These are phyloP conservation scores for Vachellia pachyceras DNA, from an alignment of 306 rosid genomes.

Conservation along the genomic window DNA sequence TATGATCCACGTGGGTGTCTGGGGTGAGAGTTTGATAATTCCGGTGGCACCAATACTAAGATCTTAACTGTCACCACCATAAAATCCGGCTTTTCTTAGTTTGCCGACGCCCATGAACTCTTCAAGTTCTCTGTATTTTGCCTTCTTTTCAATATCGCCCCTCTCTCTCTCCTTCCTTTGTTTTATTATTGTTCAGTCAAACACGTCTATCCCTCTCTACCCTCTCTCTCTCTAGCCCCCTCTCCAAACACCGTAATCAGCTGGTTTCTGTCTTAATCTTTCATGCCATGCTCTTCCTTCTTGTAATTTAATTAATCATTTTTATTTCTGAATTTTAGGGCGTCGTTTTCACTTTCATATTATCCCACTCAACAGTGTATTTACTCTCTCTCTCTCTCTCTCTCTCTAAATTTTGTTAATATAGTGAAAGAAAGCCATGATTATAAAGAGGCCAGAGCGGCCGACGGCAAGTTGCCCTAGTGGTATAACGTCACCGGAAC, in stretches of 20 bases:
- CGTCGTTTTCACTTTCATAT: not conserved
- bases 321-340: not conserved
- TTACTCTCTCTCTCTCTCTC: not conserved
- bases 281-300: not conserved
- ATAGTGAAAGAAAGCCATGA: not conserved
- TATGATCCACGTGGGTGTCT: not conserved
- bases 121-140: conserved; percentile 35
- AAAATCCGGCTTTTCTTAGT: not conserved
- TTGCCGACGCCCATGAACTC: conserved; percentile 23
- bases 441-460: not conserved
- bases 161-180: too few relatives aligned
- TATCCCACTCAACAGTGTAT: not conserved
- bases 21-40: not conserved
- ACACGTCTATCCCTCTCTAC: too few relatives aligned
- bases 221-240: too few relatives aligned
- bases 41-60: not conserved
- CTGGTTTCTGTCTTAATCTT: conserved; percentile 22
- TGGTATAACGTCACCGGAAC: too few relatives aligned
- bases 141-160: too few relatives aligned
- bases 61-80: not conserved
- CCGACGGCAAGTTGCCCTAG: too few relatives aligned
- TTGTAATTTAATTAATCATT: not conserved
- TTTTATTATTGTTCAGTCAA: too few relatives aligned
- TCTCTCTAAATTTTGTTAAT: too few relatives aligned
- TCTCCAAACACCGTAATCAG: not conserved